Base-by-base conservation (phyloP, 208 protist species). In the Acanthamoeba lenticulata region DNA sequence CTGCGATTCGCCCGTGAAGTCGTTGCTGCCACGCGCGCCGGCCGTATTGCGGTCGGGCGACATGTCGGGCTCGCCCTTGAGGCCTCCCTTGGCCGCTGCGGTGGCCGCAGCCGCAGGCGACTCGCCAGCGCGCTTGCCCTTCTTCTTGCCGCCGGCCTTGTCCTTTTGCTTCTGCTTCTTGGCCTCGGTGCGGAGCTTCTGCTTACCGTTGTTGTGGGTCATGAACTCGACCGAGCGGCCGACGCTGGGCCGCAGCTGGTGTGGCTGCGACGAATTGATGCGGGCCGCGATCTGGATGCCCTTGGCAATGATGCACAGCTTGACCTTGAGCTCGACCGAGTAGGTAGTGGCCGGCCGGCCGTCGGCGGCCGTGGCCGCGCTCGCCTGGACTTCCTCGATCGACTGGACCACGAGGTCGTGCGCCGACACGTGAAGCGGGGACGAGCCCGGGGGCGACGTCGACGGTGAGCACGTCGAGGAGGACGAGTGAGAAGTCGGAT, bases 141-240 rank as follows among this genome's bases (percentile, higher is more conserved):
- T 90, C 36, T n/a, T 40, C 34, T 44, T 47, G 7, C 47, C 67
- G 27, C 5, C 21, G 36, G 42, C 29, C 32, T 57, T n/a, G n/a
- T 90, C 40, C 27, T 7, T 67, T 47, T 90, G 29, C 19, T 67
- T 67, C 83, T 69, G 62, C 2, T 90, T 90, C 47, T 90, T 90
- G 34, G 83, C 79, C 55, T 88, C 79, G 7, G 79, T 88, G 42
- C 79, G 36, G 38, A 60, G 45, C 79, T 88, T 90, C 27, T 90
- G 42, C 32, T 91, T 91, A 6, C 85, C 85, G 40, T 65, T 91
- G 85, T 91, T 91, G 52, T 91, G 85, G 1, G 85, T 91, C 36
- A 49, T 65, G 44, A 91, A 91, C 27, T 67, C 52, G 9, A 91
- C 85, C 6, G 85, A 91, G 2, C 44, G 38, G 27, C 85, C 85